A percentile compares a stretch with the other conserved stretches of the same genome.
These are phyloP conservation scores for Rhizopus arrhizus DNA, from an alignment of 371 early-diverging fungal genomes.

Conservation along the genomic window DNA sequence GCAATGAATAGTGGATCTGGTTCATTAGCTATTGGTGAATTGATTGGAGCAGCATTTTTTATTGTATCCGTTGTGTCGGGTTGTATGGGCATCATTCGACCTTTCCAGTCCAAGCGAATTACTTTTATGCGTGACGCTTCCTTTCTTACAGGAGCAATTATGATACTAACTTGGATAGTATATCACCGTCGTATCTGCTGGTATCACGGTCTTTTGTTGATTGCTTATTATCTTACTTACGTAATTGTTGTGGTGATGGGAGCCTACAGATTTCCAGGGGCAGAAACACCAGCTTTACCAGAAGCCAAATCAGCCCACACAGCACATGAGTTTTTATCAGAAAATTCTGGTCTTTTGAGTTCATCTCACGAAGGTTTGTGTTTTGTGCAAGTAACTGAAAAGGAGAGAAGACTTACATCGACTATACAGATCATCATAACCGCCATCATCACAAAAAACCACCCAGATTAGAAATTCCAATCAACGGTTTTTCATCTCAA, in stretches of 20 bases:
- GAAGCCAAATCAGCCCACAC: conserved; percentile 35
- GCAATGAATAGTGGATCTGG: conserved; percentile 75
- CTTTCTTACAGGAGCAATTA: conserved; percentile 70
- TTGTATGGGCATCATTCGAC: conserved; percentile 69
- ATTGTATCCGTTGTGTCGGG: conserved; percentile 76
- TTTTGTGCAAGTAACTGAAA: no score
- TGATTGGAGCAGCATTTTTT: conserved; percentile 81
- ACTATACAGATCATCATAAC: no score
- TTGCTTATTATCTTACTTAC: conserved; percentile 59
- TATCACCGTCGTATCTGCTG: conserved; percentile 64
- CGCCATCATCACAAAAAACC: conserved; percentile 11
- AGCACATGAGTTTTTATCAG: conserved; percentile 31
- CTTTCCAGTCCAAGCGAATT: conserved; percentile 62
- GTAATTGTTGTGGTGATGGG: conserved; percentile 57
- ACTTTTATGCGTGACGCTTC: conserved; percentile 74
- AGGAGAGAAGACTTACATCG: no score
- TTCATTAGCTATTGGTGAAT: conserved; percentile 79
- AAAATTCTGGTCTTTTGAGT: conserved; percentile 32
- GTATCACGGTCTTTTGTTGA: conserved; percentile 59
- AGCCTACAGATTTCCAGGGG: conserved; percentile 34
- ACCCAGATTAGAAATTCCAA: conserved; percentile 28
- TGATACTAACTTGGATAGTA: conserved; percentile 63
- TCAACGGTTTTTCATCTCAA: conserved; percentile 9
- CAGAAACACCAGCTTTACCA: conserved; percentile 25
- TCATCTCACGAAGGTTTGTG: background rate